Conservation (phyloP, 352 stramenopile genomes). For the Phytophthora chlamydospora region DNA sequence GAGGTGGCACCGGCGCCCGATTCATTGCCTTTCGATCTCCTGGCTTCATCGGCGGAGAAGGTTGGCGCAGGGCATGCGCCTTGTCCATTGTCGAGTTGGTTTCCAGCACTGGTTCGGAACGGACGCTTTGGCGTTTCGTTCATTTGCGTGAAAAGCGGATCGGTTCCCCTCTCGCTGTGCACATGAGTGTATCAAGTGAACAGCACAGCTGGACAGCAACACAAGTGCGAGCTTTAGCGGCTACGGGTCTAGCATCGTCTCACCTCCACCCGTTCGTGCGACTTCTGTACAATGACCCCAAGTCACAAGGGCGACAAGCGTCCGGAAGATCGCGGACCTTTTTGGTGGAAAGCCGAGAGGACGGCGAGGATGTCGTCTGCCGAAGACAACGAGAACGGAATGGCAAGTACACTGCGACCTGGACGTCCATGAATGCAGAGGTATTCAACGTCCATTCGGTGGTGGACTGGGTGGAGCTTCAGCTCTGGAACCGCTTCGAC, state of each 20-base stretch:
- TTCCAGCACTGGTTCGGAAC: conserved; percentile 23
- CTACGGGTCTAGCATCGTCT: conserved; percentile 48
- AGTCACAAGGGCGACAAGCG: conserved; percentile 2
- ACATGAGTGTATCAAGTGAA: conserved; percentile 5
- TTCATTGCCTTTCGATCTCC: neutral
- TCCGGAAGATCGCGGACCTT: conserved; percentile 13
- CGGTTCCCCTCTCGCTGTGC: conserved; percentile 4
- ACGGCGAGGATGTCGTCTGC: conserved; percentile 19
- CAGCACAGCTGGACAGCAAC: conserved; percentile 31
- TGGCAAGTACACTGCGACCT: conserved; percentile 51
- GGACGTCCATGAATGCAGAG: conserved; percentile 20
- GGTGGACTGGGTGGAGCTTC: conserved; percentile 55
- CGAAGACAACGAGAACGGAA: conserved; percentile 33
- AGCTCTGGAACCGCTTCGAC: conserved; percentile 71
- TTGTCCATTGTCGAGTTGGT: conserved; percentile 28
- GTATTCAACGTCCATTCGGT: conserved; percentile 37
- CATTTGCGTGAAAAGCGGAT: conserved; percentile 19
- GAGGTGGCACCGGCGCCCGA: conserved; percentile 26
- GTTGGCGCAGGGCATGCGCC: conserved; percentile 19
- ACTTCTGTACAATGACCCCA: conserved; percentile 47
- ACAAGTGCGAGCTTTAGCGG: conserved; percentile 38
- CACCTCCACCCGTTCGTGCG: conserved; percentile 55
- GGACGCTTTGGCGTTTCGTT: conserved; percentile 28
- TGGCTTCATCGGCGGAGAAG: conserved; percentile 17
- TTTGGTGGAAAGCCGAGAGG: conserved; percentile 23